Evolutionary conservation across 169 alveolate species (phyloP).

Genomic region (Plasmodium vivax): DNA sequence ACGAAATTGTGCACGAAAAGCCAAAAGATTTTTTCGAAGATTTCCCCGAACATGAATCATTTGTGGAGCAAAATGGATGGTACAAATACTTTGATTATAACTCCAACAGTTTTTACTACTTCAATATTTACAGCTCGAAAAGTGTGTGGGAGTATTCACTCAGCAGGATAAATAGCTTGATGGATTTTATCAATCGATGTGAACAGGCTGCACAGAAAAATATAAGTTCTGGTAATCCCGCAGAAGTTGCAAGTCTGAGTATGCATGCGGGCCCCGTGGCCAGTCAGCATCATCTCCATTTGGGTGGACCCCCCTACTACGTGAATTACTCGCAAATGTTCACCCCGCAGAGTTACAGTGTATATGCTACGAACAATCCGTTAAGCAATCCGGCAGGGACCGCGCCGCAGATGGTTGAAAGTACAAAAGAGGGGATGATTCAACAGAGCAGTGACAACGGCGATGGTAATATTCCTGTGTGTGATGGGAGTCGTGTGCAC

Average conservation of each 20-base stretch:
- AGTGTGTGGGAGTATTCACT: constrained; percentile 68
- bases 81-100: constrained; percentile 66
- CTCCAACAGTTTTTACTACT: constrained; percentile 43
- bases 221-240: background rate
- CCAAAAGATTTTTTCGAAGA: constrained; percentile 27
- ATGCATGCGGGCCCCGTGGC: background rate
- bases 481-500: background rate
- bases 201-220: background rate
- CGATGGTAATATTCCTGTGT: background rate
- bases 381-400: background rate
- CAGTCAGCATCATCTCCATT: background rate
- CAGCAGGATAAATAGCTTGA: constrained; percentile 3
- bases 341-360: background rate
- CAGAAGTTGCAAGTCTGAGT: background rate
- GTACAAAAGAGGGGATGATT: background rate
- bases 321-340: background rate
- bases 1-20: constrained; percentile 24
- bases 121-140: constrained; percentile 28
- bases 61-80: constrained; percentile 73
- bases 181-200: constrained; percentile 10
- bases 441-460: background rate
- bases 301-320: background rate
- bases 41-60: constrained; percentile 24
- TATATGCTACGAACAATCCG: background rate
- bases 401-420: background rate